A percentile compares a stretch with the other conserved stretches of the same genome.
Evolutionary conservation across 169 alveolate genomes (phyloP).

Genomic region (Eimeria maxima): DNA sequence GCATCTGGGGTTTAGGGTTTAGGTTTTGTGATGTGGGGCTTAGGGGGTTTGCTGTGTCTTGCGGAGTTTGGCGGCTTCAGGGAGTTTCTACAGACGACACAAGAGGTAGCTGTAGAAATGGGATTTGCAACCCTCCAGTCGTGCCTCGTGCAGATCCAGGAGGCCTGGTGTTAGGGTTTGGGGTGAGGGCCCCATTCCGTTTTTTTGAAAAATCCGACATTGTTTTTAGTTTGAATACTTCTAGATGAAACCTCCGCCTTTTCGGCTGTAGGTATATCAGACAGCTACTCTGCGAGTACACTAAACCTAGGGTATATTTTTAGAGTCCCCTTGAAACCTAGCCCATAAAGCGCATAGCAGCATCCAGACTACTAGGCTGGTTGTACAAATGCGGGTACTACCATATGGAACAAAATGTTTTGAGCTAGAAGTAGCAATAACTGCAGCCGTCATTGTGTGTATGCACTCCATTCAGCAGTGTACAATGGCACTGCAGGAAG

Average conservation of each 20-base stretch:
- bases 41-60: background rate
- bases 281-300: background rate
- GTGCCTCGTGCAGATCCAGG: conserved; percentile 71
- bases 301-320: too few relatives aligned
- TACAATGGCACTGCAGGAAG: too few relatives aligned
- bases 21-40: too few relatives aligned
- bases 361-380: too few relatives aligned
- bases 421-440: too few relatives aligned
- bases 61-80: conserved; percentile 20
- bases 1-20: background rate
- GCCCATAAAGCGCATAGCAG: too few relatives aligned
- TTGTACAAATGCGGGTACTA: too few relatives aligned
- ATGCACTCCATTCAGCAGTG: too few relatives aligned
- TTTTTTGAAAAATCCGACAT: background rate
- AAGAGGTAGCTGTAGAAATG: conserved; percentile 77
- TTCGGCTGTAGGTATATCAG: background rate
- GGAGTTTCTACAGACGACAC: conserved; percentile 60
- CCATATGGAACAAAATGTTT: too few relatives aligned
- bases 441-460: too few relatives aligned
- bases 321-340: too few relatives aligned
- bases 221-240: conserved; percentile 19
- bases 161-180: conserved; percentile 69
- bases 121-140: conserved; percentile 66
- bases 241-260: background rate
- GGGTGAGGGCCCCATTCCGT: background rate